These are phyloP conservation scores for Solanum bulbocastanum DNA, from an alignment of 257 asterid genomes.

Conservation along the genomic window DNA sequence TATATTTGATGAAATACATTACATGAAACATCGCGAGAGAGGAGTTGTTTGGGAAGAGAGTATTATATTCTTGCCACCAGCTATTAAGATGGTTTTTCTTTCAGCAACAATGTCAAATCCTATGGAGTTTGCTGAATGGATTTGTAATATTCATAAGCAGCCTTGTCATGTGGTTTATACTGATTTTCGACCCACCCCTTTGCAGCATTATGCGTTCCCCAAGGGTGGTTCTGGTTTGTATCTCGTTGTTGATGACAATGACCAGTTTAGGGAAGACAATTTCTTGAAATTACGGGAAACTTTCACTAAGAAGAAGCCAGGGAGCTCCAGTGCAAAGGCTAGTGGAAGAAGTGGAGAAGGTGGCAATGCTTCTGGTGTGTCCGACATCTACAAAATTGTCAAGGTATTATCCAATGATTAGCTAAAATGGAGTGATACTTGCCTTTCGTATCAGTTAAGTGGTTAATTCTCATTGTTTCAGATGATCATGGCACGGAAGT, in stretches of 20 bases:
- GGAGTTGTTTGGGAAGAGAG: constrained; percentile 99
- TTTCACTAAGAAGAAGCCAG: constrained; percentile 42
- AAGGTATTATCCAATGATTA: constrained; percentile 30
- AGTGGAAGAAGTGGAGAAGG: constrained; percentile 66
- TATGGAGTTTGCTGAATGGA: constrained; percentile 96
- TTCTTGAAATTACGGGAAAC: constrained; percentile 77
- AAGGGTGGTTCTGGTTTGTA: constrained; percentile 90
- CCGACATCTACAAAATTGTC: constrained; percentile 87
- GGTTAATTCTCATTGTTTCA: constrained; percentile 20
- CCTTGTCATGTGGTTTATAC: constrained; percentile 97
- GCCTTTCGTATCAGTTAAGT: not conserved
- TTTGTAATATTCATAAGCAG: constrained; percentile 84
- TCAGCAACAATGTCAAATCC: constrained; percentile 99
- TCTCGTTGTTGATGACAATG: constrained; percentile 93
- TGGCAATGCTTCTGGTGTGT: constrained; percentile 59
- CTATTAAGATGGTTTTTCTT: constrained; percentile 91
- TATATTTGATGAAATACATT: constrained; percentile 96
- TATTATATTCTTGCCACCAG: constrained; percentile 91
- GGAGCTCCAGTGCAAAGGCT: constrained; percentile 39
- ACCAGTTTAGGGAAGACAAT: constrained; percentile 86
- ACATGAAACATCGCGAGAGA: constrained; percentile 96
- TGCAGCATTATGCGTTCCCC: constrained; percentile 94
- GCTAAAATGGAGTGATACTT: not conserved
- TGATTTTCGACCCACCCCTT: constrained; percentile 92
- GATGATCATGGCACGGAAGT: constrained; percentile 97